Evolutionary conservation across 139 green algal species (phyloP).

Genomic region (Chlamydomonas sp.): DNA sequence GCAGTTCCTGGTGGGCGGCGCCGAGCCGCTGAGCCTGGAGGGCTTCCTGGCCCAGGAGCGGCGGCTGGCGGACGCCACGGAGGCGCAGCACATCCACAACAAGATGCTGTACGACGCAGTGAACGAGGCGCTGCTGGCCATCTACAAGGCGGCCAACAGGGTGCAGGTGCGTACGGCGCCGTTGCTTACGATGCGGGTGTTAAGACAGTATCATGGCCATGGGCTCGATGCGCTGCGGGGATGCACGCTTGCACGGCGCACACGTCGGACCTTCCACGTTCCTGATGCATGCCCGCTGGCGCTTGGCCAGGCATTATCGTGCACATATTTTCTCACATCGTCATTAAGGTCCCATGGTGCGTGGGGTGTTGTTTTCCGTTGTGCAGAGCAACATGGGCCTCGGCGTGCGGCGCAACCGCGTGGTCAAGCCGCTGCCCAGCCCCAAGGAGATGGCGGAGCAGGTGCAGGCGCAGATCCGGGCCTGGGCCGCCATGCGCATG

Average conservation of each 20-base stretch:
- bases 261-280: not conserved
- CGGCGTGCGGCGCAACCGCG: not conserved
- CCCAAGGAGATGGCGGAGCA: constrained; percentile 26
- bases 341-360: not conserved
- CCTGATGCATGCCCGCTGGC: not conserved
- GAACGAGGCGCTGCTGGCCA: constrained; percentile 53
- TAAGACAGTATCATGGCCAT: not conserved
- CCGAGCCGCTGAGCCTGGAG: constrained; percentile 55
- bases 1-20: constrained; percentile 46
- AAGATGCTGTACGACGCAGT: constrained; percentile 64
- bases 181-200: not conserved
- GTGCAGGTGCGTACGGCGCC: constrained; percentile 24
- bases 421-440: constrained; percentile 42
- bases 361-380: not conserved
- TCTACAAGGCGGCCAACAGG: constrained; percentile 46
- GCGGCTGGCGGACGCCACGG: constrained; percentile 28
- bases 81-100: constrained; percentile 60
- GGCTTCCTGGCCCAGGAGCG: constrained; percentile 53
- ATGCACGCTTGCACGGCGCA: not conserved
- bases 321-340: not conserved
- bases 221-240: not conserved
- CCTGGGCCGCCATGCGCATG: constrained; percentile 30
- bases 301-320: not conserved
- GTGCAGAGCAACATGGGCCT: not conserved
- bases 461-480: constrained; percentile 43